phyloP scores from a whole-genome alignment of 2,329 filamentous ascomycete species.

The Tolypocladium tropicale region DNA sequence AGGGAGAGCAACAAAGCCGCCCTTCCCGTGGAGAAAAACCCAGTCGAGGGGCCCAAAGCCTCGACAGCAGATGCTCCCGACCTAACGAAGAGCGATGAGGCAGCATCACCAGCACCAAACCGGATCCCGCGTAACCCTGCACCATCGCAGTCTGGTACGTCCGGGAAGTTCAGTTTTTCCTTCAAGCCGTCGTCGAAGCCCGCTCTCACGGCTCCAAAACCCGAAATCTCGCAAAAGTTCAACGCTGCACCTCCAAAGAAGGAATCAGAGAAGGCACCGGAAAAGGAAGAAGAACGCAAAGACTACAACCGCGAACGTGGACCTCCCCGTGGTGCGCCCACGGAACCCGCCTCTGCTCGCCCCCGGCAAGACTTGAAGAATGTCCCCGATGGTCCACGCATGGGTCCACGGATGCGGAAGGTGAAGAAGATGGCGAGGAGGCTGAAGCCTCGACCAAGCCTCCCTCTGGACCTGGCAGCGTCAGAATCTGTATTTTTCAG shows the following conservation, averaged over 20 bases:
- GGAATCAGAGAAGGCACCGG: slow-evolving; percentile 19
- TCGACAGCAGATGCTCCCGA: neutral
- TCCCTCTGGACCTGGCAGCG: slow-evolving; percentile 60
- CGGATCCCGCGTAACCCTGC: slow-evolving; percentile 32
- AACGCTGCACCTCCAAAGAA: slow-evolving; percentile 51
- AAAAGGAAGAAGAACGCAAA: too few relatives aligned
- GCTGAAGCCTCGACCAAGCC: slow-evolving; percentile 57
- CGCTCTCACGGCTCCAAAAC: slow-evolving; percentile 46
- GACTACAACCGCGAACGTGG: slow-evolving; percentile 32
- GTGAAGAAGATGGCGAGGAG: slow-evolving; percentile 61
- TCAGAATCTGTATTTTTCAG: slow-evolving; percentile 90
- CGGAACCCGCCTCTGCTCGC: slow-evolving; percentile 42
- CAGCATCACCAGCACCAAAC: neutral
- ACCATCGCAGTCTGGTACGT: slow-evolving; percentile 30
- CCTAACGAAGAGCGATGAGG: slow-evolving; percentile 2
- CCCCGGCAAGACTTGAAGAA: slow-evolving; percentile 22
- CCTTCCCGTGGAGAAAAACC: slow-evolving; percentile 5
- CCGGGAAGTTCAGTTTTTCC: slow-evolving; percentile 81
- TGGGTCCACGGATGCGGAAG: slow-evolving; percentile 44
- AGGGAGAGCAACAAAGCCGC: slow-evolving; percentile 7
- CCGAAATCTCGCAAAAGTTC: slow-evolving; percentile 57
- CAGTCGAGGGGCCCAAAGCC: neutral
- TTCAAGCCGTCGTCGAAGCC: slow-evolving; percentile 67
- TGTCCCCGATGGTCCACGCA: slow-evolving; percentile 22
- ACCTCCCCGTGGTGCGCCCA: slow-evolving; percentile 38